These are phyloP conservation scores for Beauveria pseudobassiana DNA, from an alignment of 2,329 filamentous ascomycete genomes.

Conservation along the genomic window DNA sequence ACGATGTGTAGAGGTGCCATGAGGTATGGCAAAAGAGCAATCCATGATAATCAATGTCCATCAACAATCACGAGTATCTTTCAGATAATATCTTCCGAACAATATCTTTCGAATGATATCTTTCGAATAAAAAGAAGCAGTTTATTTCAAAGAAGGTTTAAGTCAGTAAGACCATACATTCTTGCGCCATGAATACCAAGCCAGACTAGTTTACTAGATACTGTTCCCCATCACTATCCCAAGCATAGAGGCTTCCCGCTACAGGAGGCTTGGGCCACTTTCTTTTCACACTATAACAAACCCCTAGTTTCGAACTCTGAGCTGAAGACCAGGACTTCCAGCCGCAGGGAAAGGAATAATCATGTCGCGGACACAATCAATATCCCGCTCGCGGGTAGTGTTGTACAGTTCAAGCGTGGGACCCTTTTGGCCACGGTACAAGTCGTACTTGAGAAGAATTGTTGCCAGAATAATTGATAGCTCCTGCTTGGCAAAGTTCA, in stretches of 20 bases:
- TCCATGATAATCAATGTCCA: too few relatives aligned
- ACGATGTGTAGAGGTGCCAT: neutral
- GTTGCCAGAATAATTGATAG: neutral
- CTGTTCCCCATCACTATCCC: too few relatives aligned
- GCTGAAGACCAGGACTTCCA: neutral
- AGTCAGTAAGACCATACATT: too few relatives aligned
- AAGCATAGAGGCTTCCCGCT: too few relatives aligned
- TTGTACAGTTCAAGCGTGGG: neutral
- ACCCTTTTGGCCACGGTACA: neutral
- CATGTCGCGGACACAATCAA: slow-evolving; percentile 3
- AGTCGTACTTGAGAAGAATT: neutral
- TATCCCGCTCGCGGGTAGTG: neutral
- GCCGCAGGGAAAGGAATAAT: neutral
- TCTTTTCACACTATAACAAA: neutral
- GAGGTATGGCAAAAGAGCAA: neutral
- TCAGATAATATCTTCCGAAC: too few relatives aligned
- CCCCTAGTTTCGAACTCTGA: neutral
- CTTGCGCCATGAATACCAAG: too few relatives aligned
- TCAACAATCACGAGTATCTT: too few relatives aligned
- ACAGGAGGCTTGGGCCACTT: neutral
- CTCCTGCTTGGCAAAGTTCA: slow-evolving; percentile 5
- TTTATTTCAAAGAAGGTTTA: too few relatives aligned
- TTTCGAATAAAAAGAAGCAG: too few relatives aligned
- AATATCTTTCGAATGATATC: too few relatives aligned
- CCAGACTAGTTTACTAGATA: too few relatives aligned